Percentiles rank a stretch among this genome's conserved stretches.
These are phyloP conservation scores for Nicotiana tomentosiformis DNA, from an alignment of 257 asterid genomes.

Conservation along the genomic window DNA sequence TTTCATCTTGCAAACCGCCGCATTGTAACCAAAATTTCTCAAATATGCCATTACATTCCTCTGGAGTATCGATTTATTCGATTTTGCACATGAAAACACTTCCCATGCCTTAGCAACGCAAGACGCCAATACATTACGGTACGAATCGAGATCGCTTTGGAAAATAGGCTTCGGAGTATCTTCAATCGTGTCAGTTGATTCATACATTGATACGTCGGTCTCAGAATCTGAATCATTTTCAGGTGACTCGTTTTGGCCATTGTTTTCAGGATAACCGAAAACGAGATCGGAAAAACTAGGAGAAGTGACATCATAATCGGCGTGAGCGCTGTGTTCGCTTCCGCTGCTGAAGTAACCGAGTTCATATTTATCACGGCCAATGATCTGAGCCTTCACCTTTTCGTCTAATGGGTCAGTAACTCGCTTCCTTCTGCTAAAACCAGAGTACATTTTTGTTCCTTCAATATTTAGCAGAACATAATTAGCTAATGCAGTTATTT, in stretches of 20 bases:
- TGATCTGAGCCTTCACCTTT: conserved; percentile 44
- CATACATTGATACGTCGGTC: conserved; percentile 13
- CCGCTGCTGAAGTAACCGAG: conserved; percentile 65
- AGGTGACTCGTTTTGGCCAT: neutral
- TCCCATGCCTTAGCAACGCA: conserved; percentile 33
- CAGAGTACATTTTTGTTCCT: conserved; percentile 24
- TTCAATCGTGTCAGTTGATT: conserved; percentile 10
- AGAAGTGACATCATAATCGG: conserved; percentile 34
- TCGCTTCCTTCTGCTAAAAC: conserved; percentile 30
- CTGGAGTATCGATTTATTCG: conserved; percentile 24
- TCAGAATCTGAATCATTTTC: conserved; percentile 32
- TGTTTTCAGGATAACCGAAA: conserved; percentile 29
- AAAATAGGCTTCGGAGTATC: conserved; percentile 24
- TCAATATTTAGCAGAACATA: conserved; percentile 12
- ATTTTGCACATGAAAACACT: conserved; percentile 23
- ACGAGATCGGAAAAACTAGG: conserved; percentile 47
- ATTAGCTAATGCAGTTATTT: too few relatives aligned
- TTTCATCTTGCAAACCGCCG: conserved; percentile 69
- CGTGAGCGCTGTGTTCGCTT: conserved; percentile 60
- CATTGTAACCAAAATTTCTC: conserved; percentile 60
- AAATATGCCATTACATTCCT: conserved; percentile 63
- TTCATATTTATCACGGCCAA: conserved; percentile 31
- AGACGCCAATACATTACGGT: conserved; percentile 24
- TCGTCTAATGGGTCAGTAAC: conserved; percentile 47
- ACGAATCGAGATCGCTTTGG: conserved; percentile 32